Conservation (phyloP, 2,329 filamentous ascomycete genomes). For the Epichloe amarillans region DNA sequence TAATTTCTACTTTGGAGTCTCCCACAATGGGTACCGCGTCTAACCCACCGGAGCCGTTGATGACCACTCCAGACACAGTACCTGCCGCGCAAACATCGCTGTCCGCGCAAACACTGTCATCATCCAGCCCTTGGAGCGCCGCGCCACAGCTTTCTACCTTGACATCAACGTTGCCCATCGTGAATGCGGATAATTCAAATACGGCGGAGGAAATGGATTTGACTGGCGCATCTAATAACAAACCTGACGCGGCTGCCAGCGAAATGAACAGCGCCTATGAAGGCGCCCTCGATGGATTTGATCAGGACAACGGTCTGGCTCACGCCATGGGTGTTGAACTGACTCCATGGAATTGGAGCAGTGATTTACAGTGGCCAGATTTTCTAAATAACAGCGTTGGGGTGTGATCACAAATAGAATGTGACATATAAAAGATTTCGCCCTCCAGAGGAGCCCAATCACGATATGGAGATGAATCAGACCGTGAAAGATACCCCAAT, state of each 20-base stretch:
- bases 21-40: neutral
- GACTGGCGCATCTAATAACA: conserved; percentile 8
- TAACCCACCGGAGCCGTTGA: neutral
- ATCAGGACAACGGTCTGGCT: conserved; percentile 30
- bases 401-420: conserved; percentile 7
- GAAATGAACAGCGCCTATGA: conserved; percentile 39
- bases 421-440: no score
- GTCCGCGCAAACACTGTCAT: neutral
- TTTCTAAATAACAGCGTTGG: conserved; percentile 19
- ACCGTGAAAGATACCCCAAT: no score
- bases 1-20: conserved; percentile 6
- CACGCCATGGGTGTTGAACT: conserved; percentile 29
- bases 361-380: conserved; percentile 20
- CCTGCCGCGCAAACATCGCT: neutral
- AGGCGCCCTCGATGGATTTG: conserved; percentile 32
- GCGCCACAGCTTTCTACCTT: neutral
- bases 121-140: neutral
- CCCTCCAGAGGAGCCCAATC: no score
- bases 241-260: conserved; percentile 21
- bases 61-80: neutral
- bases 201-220: conserved; percentile 9
- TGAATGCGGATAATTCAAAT: neutral
- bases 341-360: conserved; percentile 21
- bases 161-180: neutral
- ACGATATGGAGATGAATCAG: no score